Conservation (phyloP, 768 basidiomycete genomes). For the Lactarius indigo region DNA sequence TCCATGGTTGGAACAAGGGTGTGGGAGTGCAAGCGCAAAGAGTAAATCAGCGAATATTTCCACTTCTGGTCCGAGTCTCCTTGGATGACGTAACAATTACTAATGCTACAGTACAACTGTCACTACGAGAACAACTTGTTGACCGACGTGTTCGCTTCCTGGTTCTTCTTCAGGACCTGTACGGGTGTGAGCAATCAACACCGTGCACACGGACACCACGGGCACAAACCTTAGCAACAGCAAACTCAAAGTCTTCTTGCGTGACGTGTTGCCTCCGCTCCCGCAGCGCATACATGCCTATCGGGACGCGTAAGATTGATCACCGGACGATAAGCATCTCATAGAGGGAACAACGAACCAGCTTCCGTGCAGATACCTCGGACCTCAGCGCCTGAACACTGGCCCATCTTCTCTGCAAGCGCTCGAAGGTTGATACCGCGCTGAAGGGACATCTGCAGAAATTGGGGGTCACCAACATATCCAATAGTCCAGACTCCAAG, state of each 20-base stretch:
- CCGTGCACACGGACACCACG: conserved; percentile 8
- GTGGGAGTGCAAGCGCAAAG: not conserved
- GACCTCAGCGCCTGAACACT: conserved; percentile 97
- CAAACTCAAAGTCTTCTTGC: conserved; percentile 98
- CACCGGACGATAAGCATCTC: conserved; percentile 2
- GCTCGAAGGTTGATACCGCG: conserved; percentile 95
- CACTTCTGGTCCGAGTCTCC: not conserved
- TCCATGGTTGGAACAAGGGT: not conserved
- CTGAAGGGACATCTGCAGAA: conserved; percentile 86
- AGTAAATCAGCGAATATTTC: not conserved
- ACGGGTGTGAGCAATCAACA: not conserved
- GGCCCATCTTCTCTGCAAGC: conserved; percentile 98
- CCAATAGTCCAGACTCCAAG: not conserved
- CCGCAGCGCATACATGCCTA: conserved; percentile 94
- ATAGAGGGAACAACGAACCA: conserved; percentile 44
- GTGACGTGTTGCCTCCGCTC: conserved; percentile 97
- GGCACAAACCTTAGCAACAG: conserved; percentile 79
- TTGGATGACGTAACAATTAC: not conserved
- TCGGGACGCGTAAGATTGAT: not conserved
- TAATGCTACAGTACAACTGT: not conserved
- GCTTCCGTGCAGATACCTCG: conserved; percentile 97
- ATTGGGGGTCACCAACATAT: not conserved
- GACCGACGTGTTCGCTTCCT: conserved; percentile 89
- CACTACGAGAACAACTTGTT: conserved; percentile 88
- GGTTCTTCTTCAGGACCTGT: conserved; percentile 91